phyloP scores from a whole-genome alignment of 2,329 filamentous ascomycete species.

The Bertia moriformis region DNA sequence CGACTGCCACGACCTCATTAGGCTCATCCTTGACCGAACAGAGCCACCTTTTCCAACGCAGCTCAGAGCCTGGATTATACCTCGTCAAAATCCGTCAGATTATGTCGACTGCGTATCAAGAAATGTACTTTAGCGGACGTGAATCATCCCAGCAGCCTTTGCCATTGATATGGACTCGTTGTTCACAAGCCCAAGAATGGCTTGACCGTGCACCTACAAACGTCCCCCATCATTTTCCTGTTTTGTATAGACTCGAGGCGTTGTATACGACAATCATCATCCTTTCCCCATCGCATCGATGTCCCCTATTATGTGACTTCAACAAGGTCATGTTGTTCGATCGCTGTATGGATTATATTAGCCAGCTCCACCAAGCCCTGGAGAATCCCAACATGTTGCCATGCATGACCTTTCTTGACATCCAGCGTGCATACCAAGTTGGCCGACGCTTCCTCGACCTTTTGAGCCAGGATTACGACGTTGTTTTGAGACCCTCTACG shows the following conservation, averaged over 20 bases:
- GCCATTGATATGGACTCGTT: not conserved
- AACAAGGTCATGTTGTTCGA: conserved; percentile 43
- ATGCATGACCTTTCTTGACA: conserved; percentile 42
- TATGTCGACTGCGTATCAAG: conserved; percentile 43
- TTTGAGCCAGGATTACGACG: conserved; percentile 32
- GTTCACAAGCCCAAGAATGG: not conserved
- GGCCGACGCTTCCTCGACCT: conserved; percentile 40
- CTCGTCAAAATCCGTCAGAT: conserved; percentile 41
- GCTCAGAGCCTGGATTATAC: conserved; percentile 33
- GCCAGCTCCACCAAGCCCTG: conserved; percentile 32
- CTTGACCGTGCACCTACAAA: not conserved
- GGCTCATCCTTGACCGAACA: not conserved
- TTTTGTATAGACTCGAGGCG: conserved; percentile 41
- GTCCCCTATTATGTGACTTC: conserved; percentile 32
- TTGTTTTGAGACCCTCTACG: not conserved
- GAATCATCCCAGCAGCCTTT: conserved; percentile 32
- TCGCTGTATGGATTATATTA: conserved; percentile 38
- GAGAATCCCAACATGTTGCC: conserved; percentile 26
- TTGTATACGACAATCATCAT: conserved; percentile 46
- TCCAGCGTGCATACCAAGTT: conserved; percentile 42
- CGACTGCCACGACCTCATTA: conserved; percentile 19
- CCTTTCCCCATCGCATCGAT: conserved; percentile 37
- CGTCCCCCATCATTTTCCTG: conserved; percentile 22
- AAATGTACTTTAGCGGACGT: conserved; percentile 38
- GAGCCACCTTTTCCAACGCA: not conserved